Conservation (phyloP, 163 green algal genomes). For the Scenedesmus sp. region DNA sequence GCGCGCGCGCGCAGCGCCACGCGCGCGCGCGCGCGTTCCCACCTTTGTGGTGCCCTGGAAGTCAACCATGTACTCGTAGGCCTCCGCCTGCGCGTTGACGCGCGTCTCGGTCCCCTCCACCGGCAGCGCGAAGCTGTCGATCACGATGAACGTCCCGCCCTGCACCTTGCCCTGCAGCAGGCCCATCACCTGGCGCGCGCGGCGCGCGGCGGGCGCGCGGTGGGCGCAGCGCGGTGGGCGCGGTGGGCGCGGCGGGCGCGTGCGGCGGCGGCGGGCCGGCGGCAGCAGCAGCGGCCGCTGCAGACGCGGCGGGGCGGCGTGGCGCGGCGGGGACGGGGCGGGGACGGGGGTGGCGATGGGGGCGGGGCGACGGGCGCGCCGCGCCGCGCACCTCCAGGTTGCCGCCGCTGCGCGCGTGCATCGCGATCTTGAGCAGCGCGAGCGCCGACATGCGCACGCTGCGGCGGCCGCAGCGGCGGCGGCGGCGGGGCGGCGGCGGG, state of each 20-base stretch:
- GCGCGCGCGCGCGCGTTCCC: too few relatives aligned
- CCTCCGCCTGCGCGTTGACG: conserved; percentile 71
- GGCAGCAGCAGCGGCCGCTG: background rate
- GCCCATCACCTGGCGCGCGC: conserved; percentile 80
- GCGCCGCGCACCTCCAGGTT: conserved; percentile 92
- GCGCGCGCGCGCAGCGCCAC: too few relatives aligned
- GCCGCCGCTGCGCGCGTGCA: conserved; percentile 90
- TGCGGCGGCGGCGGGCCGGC: too few relatives aligned
- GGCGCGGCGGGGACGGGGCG: too few relatives aligned
- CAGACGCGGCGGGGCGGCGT: too few relatives aligned
- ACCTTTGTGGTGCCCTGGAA: conserved; percentile 85
- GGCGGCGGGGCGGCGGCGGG: too few relatives aligned
- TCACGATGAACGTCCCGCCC: conserved; percentile 92
- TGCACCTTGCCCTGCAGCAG: conserved; percentile 90
- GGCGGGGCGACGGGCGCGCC: too few relatives aligned
- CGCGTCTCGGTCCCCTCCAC: conserved; percentile 98
- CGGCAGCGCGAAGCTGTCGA: conserved; percentile 97
- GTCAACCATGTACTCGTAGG: conserved; percentile 97
- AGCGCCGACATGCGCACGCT: conserved; percentile 90
- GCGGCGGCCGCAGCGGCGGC: conserved; percentile 8
- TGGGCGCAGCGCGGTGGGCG: too few relatives aligned
- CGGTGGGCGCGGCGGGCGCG: too few relatives aligned
- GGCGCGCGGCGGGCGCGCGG: too few relatives aligned
- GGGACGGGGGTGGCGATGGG: too few relatives aligned
- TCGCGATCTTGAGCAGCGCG: conserved; percentile 94